phyloP scores from a whole-genome alignment of 2,329 filamentous ascomycete genomes.

The Herpotrichia juniperi region DNA sequence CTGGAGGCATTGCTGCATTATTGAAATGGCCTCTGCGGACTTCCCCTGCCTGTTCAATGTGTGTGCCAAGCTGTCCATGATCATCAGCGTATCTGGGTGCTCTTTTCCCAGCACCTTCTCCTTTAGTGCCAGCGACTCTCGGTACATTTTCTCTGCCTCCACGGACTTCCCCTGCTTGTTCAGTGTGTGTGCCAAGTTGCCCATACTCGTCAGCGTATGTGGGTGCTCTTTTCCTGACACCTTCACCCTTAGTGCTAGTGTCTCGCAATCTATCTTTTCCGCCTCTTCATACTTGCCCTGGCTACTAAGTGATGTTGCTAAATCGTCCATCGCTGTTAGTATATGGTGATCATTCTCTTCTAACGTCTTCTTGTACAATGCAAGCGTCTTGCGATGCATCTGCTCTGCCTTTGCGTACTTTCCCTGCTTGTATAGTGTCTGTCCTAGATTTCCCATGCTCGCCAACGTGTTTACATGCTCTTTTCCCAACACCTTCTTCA shows the following conservation, averaged over 20 bases:
- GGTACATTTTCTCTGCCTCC: not conserved
- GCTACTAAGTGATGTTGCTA: not conserved
- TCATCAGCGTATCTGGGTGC: not conserved
- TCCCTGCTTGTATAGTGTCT: not conserved
- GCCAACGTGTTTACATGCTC: too few species aligned
- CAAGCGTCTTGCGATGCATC: not conserved
- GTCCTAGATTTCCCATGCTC: not conserved
- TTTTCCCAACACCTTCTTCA: not conserved
- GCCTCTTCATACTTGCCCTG: not conserved
- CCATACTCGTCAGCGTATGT: not conserved
- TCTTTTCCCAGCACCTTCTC: not conserved
- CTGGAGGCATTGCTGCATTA: not conserved
- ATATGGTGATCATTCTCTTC: not conserved
- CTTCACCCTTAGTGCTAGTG: not conserved
- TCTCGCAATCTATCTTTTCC: not conserved
- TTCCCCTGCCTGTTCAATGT: not conserved
- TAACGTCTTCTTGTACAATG: not conserved
- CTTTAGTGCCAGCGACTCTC: not conserved
- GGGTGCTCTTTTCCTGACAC: conserved; percentile 2
- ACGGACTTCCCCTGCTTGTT: not conserved
- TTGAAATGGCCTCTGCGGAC: not conserved
- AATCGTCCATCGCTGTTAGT: not conserved
- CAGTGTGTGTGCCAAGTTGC: not conserved
- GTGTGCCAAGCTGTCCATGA: conserved; percentile 1
- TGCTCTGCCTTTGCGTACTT: not conserved